Evolutionary conservation across 495 filamentous ascomycete species (phyloP), one percentile per base, ranked within the genome.

Genomic region (Aspergillus baeticus): DNA sequence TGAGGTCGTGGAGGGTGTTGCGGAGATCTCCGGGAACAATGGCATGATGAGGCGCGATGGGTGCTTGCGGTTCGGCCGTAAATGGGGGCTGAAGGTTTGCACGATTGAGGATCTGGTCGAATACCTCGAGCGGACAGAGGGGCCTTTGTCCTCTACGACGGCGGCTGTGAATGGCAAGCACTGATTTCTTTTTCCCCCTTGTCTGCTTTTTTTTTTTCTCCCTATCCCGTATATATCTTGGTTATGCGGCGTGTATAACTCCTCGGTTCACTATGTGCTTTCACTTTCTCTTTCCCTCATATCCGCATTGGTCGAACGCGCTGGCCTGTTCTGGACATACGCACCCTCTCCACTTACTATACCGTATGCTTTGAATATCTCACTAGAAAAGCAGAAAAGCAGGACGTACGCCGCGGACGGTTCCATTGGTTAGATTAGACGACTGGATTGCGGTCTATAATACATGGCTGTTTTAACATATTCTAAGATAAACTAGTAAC

Each of bases 31-130:
- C 10, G 78, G 78, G 15, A 83, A 83, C 36, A 84, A 86, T 17
- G 90, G 85, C 2, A 98, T 98, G 94, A 89, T 97, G 90, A 75
- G 92, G 61, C 82, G 91, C 55, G 92, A 98, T 80, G 88, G 81
- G 4, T 98, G 94, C 68, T 77, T 98, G 66, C 80, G 73, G 31
- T 98, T 98, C 81, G 95, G 91, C 11, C 82, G 83, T 71, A 84
- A 80, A 68, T 98, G 90, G 87, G 92, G 91, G 10, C 73, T 98
- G 58, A 92, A 87, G 75, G 91, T 96, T 37, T 96, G 92, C 70
- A 98, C 94, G 7, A 98, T 98, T 73, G 92, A 92, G 67, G 91
- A 90, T 69, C 72, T 98, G 72, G 87, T 92, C 36, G 76, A 69
- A 54, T 89, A 93, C 70, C 67, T 98, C 45, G 88, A 96, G 73